These are phyloP conservation scores for Saccharomyces jurei DNA, from an alignment of 805 yeast species.

Conservation along the genomic window DNA sequence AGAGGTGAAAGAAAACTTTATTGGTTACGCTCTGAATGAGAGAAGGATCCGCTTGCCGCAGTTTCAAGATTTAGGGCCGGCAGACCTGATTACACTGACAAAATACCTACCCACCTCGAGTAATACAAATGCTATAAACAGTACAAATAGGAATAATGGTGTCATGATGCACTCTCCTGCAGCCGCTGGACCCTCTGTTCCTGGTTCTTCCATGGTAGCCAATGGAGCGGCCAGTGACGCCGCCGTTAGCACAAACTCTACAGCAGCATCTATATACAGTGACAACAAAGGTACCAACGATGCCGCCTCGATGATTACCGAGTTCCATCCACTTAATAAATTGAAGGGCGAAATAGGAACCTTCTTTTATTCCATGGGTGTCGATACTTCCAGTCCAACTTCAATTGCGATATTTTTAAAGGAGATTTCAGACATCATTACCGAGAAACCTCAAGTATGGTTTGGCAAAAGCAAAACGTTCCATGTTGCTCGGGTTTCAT, in stretches of 20 bases:
- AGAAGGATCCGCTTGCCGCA: slow-evolving; percentile 52
- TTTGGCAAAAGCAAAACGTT: slow-evolving; percentile 66
- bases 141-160: neutral
- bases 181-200: slow-evolving; percentile 1
- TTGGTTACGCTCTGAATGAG: slow-evolving; percentile 54
- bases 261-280: slow-evolving; percentile 5
- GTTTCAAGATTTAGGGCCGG: slow-evolving; percentile 65
- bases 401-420: slow-evolving; percentile 71
- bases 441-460: slow-evolving; percentile 64
- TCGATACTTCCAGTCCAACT: slow-evolving; percentile 68
- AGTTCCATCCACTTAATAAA: slow-evolving; percentile 29
- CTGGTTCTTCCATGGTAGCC: slow-evolving; percentile 5
- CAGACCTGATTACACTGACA: slow-evolving; percentile 43
- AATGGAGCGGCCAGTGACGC: slow-evolving; percentile 4
- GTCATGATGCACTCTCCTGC: neutral
- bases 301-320: slow-evolving; percentile 13
- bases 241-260: slow-evolving; percentile 3
- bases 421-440: slow-evolving; percentile 54
- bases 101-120: slow-evolving; percentile 28
- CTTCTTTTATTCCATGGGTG: slow-evolving; percentile 64
- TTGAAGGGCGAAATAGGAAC: slow-evolving; percentile 55
- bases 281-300: slow-evolving; percentile 9
- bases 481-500: slow-evolving; percentile 64
- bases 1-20: slow-evolving; percentile 51
- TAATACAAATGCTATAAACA: neutral